Conservation (phyloP, 805 yeast genomes). For the Monosporozyma unispora region DNA sequence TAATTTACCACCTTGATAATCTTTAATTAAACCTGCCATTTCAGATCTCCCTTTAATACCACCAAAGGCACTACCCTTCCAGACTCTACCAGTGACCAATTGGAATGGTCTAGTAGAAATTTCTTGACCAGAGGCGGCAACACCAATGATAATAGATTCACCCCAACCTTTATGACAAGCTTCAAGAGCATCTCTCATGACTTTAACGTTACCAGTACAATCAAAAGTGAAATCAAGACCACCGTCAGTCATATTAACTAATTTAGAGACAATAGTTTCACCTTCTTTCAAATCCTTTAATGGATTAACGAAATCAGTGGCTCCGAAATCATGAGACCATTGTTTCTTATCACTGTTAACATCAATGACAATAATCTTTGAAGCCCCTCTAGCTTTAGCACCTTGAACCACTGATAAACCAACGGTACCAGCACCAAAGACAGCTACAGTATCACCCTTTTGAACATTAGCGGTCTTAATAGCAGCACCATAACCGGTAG, state of each 20-base stretch:
- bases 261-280: constrained; percentile 66
- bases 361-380: constrained; percentile 76
- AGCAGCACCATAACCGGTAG: constrained; percentile 98
- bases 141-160: constrained; percentile 88
- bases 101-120: constrained; percentile 97
- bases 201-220: constrained; percentile 93
- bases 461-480: constrained; percentile 80
- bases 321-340: constrained; percentile 87
- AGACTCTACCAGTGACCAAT: constrained; percentile 95
- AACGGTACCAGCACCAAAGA: constrained; percentile 96
- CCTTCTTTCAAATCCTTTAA: constrained; percentile 57
- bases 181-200: constrained; percentile 94
- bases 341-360: constrained; percentile 73
- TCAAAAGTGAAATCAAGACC: constrained; percentile 95
- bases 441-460: constrained; percentile 88
- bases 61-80: constrained; percentile 99
- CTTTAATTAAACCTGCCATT: constrained; percentile 82
- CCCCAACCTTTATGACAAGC: constrained; percentile 99
- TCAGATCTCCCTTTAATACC: constrained; percentile 97
- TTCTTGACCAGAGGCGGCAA: constrained; percentile 97
- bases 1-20: constrained; percentile 69
- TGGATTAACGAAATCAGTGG: constrained; percentile 91
- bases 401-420: constrained; percentile 97
- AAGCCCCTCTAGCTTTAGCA: constrained; percentile 75
- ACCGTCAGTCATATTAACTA: constrained; percentile 89